A percentile compares a stretch with the other conserved stretches of the same genome.
phyloP scores from a whole-genome alignment of 345 rosid genomes.

The Gossypium raimondii region DNA sequence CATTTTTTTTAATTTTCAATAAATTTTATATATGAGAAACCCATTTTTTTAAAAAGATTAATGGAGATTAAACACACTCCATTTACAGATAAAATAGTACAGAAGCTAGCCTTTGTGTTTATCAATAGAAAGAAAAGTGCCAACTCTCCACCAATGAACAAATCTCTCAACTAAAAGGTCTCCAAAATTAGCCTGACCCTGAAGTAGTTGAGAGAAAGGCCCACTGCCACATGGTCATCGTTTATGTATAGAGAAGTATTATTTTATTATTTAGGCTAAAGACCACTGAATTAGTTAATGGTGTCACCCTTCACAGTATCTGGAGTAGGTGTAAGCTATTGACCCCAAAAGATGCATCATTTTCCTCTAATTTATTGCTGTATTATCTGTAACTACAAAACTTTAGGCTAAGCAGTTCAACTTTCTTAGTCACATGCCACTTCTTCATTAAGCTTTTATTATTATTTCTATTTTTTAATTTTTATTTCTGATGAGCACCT shows the following conservation, averaged over 20 bases:
- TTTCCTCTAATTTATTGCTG: neutral
- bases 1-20: neutral
- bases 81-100: neutral
- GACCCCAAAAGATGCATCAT: neutral
- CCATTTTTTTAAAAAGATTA: neutral
- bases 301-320: slow-evolving; percentile 7
- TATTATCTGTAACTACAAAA: neutral
- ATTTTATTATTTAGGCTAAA: neutral
- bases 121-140: slow-evolving; percentile 4
- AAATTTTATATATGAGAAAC: neutral
- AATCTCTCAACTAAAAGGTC: neutral
- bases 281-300: neutral
- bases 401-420: slow-evolving; percentile 5
- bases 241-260: neutral
- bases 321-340: neutral
- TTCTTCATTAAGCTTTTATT: neutral
- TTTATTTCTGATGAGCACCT: neutral
- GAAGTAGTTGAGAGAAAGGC: slow-evolving; percentile 1
- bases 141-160: neutral
- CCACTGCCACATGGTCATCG: slow-evolving; percentile 6
- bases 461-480: neutral
- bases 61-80: neutral
- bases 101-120: neutral
- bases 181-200: slow-evolving; percentile 1
- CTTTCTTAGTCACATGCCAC: slow-evolving; percentile 1